Conservation (phyloP, 1,139 yeast species). For the Keqinozyma sinolaborantium region DNA sequence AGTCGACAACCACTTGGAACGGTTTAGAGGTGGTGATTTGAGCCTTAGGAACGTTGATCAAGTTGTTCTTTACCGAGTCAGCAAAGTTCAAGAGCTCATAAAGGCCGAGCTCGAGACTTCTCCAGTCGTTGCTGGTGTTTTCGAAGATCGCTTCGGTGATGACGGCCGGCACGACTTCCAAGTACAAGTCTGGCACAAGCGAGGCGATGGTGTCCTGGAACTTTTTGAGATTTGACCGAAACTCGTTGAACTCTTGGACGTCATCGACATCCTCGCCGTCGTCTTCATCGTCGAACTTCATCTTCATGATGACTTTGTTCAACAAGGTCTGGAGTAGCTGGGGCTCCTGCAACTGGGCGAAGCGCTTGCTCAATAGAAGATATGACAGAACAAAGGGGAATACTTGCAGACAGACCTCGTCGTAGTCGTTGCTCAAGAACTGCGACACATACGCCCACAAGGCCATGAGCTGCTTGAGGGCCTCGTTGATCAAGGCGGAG, state of each 20-base stretch:
- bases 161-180: slow-evolving; percentile 65
- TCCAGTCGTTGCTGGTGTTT: slow-evolving; percentile 53
- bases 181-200: slow-evolving; percentile 67
- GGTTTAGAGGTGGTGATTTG: slow-evolving; percentile 64
- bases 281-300: slow-evolving; percentile 74
- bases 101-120: slow-evolving; percentile 80
- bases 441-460: slow-evolving; percentile 72
- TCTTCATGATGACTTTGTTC: slow-evolving; percentile 67
- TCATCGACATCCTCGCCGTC: slow-evolving; percentile 63
- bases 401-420: slow-evolving; percentile 81
- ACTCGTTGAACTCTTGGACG: slow-evolving; percentile 74
- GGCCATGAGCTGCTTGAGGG: slow-evolving; percentile 25
- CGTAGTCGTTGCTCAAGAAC: slow-evolving; percentile 78
- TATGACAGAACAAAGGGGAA: slow-evolving; percentile 78
- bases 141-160: slow-evolving; percentile 57
- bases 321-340: slow-evolving; percentile 62
- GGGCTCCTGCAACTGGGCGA: slow-evolving; percentile 26
- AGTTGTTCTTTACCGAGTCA: slow-evolving; percentile 73
- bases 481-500: slow-evolving; percentile 42
- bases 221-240: slow-evolving; percentile 66
- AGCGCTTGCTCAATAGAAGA: slow-evolving; percentile 66
- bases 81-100: slow-evolving; percentile 76
- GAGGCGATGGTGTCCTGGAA: slow-evolving; percentile 86
- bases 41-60: slow-evolving; percentile 63
- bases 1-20: slow-evolving; percentile 53